These are phyloP conservation scores for Macrophomina pseudophaseolina DNA, from an alignment of 2,329 filamentous ascomycete species.

Conservation along the genomic window DNA sequence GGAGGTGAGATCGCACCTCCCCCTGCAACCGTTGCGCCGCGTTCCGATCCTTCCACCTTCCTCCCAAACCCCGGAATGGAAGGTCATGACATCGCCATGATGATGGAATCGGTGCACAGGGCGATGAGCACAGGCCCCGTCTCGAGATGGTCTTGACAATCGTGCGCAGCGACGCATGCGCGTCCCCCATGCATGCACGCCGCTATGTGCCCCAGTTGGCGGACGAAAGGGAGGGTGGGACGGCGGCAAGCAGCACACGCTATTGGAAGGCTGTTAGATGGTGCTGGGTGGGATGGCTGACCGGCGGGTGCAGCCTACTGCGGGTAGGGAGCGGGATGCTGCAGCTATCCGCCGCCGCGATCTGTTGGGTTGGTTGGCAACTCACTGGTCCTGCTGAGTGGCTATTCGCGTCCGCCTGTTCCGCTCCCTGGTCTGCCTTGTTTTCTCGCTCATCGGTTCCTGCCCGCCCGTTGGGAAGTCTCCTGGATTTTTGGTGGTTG, in stretches of 20 bases:
- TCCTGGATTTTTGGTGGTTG: neutral
- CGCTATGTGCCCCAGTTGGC: slow-evolving; percentile 4
- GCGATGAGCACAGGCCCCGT: neutral
- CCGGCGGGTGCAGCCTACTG: neutral
- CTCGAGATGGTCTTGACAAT: neutral
- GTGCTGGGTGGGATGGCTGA: neutral
- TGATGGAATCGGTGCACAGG: neutral
- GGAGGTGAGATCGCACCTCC: neutral
- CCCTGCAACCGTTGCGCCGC: neutral
- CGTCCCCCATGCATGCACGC: slow-evolving; percentile 12
- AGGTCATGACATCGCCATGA: neutral
- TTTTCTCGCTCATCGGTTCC: neutral
- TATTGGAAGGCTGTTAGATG: neutral
- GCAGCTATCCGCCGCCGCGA: slow-evolving; percentile 21
- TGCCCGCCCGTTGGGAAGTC: neutral
- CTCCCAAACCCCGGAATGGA: neutral
- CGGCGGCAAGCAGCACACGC: neutral
- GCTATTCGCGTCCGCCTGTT: neutral
- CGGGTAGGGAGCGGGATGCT: slow-evolving; percentile 16
- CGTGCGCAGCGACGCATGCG: neutral
- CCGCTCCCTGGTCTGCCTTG: neutral
- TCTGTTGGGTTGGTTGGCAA: neutral
- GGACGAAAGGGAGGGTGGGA: slow-evolving; percentile 3
- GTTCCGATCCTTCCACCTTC: neutral
- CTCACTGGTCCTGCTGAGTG: neutral